Conservation (phyloP, 257 asterid genomes). For the Fraxinus americana region DNA sequence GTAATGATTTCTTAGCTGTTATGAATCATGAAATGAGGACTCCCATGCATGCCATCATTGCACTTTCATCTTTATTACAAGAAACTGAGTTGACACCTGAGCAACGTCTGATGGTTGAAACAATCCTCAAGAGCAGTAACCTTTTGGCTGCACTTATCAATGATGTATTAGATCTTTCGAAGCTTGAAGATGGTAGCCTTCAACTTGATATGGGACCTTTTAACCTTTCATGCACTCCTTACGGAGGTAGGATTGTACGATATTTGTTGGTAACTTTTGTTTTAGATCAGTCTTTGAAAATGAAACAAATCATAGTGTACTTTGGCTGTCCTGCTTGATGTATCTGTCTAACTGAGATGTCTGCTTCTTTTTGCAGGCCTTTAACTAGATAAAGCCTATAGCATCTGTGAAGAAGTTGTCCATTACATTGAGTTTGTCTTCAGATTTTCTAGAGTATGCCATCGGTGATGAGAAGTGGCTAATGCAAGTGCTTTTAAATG, state of each 20-base stretch:
- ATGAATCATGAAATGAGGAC: constrained; percentile 99
- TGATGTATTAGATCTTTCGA: constrained; percentile 96
- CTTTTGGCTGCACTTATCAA: constrained; percentile 93
- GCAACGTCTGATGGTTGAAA: constrained; percentile 98
- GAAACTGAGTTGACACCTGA: constrained; percentile 90
- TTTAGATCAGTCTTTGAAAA: constrained; percentile 6
- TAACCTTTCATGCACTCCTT: constrained; percentile 83
- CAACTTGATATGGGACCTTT: constrained; percentile 77
- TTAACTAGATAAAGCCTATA: constrained; percentile 79
- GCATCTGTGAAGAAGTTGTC: constrained; percentile 81
- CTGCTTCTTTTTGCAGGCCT: constrained; percentile 52
- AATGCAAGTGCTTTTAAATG: constrained; percentile 82
- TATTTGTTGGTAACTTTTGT: neutral
- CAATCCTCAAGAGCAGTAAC: constrained; percentile 92
- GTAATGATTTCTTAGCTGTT: constrained; percentile 94
- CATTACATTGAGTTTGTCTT: constrained; percentile 63
- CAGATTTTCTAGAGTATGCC: constrained; percentile 79
- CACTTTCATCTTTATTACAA: constrained; percentile 85
- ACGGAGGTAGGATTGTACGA: constrained; percentile 57
- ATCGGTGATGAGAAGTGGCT: constrained; percentile 92
- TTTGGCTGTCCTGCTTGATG: constrained; percentile 14
- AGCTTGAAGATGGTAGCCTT: constrained; percentile 97
- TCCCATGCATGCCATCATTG: constrained; percentile 95
- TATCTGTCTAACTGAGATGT: constrained; percentile 27
- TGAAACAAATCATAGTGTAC: neutral